Conservation (phyloP, 2,329 filamentous ascomycete genomes). For the Alternaria panax region DNA sequence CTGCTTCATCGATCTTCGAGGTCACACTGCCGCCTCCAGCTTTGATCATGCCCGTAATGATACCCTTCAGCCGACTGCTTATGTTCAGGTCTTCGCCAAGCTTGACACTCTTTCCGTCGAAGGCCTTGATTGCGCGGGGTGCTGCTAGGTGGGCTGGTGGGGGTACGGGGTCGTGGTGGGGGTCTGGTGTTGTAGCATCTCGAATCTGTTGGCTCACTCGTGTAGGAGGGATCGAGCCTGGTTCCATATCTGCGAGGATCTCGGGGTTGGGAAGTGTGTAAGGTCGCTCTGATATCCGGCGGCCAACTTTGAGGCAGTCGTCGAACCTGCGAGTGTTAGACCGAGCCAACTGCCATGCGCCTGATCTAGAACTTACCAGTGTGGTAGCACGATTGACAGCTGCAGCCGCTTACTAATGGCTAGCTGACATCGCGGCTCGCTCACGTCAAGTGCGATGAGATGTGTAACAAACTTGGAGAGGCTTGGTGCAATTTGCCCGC, state of each 20-base stretch:
- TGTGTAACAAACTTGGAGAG: slow-evolving; percentile 83
- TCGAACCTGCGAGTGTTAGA: slow-evolving; percentile 74
- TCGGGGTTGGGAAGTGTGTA: slow-evolving; percentile 88
- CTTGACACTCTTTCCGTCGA: slow-evolving; percentile 78
- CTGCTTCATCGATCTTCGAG: slow-evolving; percentile 69
- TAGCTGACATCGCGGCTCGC: slow-evolving; percentile 73
- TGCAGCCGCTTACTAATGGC: slow-evolving; percentile 71
- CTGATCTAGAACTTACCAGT: slow-evolving; percentile 69
- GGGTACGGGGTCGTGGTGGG: slow-evolving; percentile 31
- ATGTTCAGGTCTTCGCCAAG: slow-evolving; percentile 78
- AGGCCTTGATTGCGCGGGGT: slow-evolving; percentile 63
- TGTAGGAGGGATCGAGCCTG: slow-evolving; percentile 49
- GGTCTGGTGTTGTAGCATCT: slow-evolving; percentile 45
- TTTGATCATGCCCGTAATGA: slow-evolving; percentile 74
- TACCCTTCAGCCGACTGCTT: slow-evolving; percentile 68
- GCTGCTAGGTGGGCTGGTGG: slow-evolving; percentile 30
- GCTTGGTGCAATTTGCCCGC: slow-evolving; percentile 77
- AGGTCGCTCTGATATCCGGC: slow-evolving; percentile 85
- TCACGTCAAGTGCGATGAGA: slow-evolving; percentile 80
- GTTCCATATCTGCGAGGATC: slow-evolving; percentile 61
- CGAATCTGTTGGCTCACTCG: slow-evolving; percentile 55
- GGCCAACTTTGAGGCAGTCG: slow-evolving; percentile 91
- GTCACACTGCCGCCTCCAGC: slow-evolving; percentile 76
- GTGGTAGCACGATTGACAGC: slow-evolving; percentile 86
- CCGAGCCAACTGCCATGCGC: background rate